Conservation (phyloP, 176 grass and related monocot genomes). For the Pontederia crassipes region DNA sequence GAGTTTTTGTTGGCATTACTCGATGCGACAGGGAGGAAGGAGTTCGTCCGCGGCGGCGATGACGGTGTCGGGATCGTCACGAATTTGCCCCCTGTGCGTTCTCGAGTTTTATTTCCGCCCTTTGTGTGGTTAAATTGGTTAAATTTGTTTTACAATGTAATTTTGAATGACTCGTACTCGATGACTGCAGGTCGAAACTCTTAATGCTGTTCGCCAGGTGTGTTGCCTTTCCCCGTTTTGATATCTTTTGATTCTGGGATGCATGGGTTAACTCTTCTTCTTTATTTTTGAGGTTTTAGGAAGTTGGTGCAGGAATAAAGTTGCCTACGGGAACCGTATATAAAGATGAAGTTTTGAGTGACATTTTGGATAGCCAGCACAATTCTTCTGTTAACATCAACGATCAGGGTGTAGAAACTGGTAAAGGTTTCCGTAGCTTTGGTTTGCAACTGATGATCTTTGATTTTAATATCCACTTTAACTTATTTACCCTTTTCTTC, state of each 20-base stretch:
- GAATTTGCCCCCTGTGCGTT: slow-evolving; percentile 20
- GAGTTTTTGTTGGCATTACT: slow-evolving; percentile 4
- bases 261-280: background rate
- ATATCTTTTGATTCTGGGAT: background rate
- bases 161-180: background rate
- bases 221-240: background rate
- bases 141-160: background rate
- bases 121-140: background rate
- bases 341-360: slow-evolving; percentile 3
- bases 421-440: background rate
- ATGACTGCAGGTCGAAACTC: slow-evolving; percentile 6
- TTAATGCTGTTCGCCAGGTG: background rate
- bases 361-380: background rate
- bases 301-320: slow-evolving; percentile 1
- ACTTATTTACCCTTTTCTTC: too few relatives aligned
- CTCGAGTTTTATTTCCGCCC: background rate
- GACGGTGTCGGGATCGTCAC: slow-evolving; percentile 21
- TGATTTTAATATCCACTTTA: too few relatives aligned
- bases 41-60: slow-evolving; percentile 13
- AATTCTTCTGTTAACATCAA: background rate
- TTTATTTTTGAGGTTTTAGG: slow-evolving; percentile 4
- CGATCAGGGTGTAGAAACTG: background rate
- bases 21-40: slow-evolving; percentile 14
- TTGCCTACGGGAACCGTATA: slow-evolving; percentile 8
- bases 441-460: too few relatives aligned